Evolutionary conservation across 768 basidiomycete genomes (phyloP).

Genomic region (Mycena haematopus): DNA sequence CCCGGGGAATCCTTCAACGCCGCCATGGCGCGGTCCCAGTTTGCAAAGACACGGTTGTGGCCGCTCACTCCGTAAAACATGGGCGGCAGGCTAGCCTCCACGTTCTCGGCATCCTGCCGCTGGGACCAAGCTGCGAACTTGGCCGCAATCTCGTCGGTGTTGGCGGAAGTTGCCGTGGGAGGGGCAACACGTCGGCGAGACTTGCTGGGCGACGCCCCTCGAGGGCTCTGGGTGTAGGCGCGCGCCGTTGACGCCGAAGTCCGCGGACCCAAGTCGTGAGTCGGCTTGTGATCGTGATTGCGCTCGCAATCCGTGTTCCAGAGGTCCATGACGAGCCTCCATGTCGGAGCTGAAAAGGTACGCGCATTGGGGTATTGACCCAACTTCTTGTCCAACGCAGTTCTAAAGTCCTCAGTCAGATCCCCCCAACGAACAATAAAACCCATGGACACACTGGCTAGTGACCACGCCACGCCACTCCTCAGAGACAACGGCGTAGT

Average conservation of each 20-base stretch:
- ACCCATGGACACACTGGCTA: background rate
- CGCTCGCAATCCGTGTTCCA: background rate
- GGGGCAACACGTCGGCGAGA: too few species aligned
- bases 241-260: too few species aligned
- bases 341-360: background rate
- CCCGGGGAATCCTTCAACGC: background rate
- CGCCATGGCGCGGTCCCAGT: background rate
- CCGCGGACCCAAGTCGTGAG: too few species aligned
- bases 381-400: background rate
- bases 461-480: background rate
- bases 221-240: too few species aligned
- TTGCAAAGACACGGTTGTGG: background rate
- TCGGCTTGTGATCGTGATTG: background rate
- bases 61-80: background rate
- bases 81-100: background rate
- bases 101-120: too few species aligned
- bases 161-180: too few species aligned
- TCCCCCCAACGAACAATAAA: too few species aligned
- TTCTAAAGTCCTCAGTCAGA: background rate
- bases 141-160: background rate
- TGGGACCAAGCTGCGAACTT: too few species aligned
- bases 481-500: background rate
- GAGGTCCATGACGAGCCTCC: background rate
- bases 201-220: too few species aligned
- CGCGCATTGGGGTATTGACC: background rate